Conservation (phyloP, 2,329 filamentous ascomycete genomes). For the Calonectria henricotiae region DNA sequence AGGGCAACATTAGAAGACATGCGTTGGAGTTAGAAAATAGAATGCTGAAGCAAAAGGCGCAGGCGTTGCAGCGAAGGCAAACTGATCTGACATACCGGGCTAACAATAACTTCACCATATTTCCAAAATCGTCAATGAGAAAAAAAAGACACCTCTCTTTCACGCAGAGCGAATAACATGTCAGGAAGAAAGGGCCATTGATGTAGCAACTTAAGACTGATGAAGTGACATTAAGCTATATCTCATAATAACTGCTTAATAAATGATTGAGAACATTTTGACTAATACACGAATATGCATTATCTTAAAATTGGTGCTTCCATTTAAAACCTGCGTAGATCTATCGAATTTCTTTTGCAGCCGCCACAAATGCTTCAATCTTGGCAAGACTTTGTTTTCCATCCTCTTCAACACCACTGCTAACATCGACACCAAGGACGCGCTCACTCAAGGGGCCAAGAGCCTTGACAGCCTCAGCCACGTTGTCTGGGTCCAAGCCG, state of each 20-base stretch:
- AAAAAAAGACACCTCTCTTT: too few species aligned
- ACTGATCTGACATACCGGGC: too few species aligned
- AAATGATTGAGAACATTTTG: background rate
- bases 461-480: conserved; percentile 75
- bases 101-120: background rate
- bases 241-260: too few species aligned
- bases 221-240: too few species aligned
- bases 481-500: conserved; percentile 86
- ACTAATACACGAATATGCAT: background rate
- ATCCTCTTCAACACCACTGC: conserved; percentile 90
- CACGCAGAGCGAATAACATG: background rate
- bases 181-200: background rate
- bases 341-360: conserved; percentile 76
- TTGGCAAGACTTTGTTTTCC: conserved; percentile 86
- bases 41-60: background rate
- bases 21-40: background rate
- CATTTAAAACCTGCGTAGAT: background rate
- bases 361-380: conserved; percentile 85
- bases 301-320: conserved; percentile 32
- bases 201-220: too few species aligned
- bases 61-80: background rate
- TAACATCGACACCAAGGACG: conserved; percentile 91
- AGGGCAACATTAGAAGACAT: conserved; percentile 5
- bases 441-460: conserved; percentile 74
- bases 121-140: background rate